Evolutionary conservation across 1,139 yeast genomes (phyloP).

Genomic region (Suhomyces taliae): DNA sequence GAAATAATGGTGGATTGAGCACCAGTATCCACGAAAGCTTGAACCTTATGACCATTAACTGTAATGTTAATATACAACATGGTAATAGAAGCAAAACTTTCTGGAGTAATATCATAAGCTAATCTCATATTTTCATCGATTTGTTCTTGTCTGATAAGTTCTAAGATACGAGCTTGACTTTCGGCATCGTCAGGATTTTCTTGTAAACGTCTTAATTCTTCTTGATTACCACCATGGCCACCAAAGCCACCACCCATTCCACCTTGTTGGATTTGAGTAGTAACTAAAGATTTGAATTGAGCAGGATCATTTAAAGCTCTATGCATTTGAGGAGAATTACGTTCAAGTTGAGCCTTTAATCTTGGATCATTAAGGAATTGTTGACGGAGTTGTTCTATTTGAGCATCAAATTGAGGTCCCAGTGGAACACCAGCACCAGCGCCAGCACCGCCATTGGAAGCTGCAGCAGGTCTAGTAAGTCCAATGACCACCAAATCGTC

Average conservation of each 20-base stretch:
- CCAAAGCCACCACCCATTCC: slow-evolving; percentile 1
- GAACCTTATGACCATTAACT: slow-evolving; percentile 76
- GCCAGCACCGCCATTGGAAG: slow-evolving; percentile 12
- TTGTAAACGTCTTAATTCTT: slow-evolving; percentile 52
- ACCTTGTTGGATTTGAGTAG: slow-evolving; percentile 24
- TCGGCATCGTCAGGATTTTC: slow-evolving; percentile 75
- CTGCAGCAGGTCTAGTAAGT: slow-evolving; percentile 15
- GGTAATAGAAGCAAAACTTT: slow-evolving; percentile 74
- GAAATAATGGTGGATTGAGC: slow-evolving; percentile 89
- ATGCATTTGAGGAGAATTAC: slow-evolving; percentile 44
- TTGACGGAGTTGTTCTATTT: slow-evolving; percentile 53
- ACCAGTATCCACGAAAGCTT: slow-evolving; percentile 95
- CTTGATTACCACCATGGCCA: slow-evolving; percentile 24
- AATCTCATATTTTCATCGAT: slow-evolving; percentile 74
- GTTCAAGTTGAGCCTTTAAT: slow-evolving; percentile 33
- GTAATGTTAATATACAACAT: slow-evolving; percentile 81
- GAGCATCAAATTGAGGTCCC: slow-evolving; percentile 18
- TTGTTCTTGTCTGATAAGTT: slow-evolving; percentile 67
- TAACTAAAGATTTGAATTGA: slow-evolving; percentile 49
- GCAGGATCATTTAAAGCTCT: slow-evolving; percentile 51
- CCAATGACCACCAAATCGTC: slow-evolving; percentile 55
- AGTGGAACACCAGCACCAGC: slow-evolving; percentile 14
- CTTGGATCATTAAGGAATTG: slow-evolving; percentile 45
- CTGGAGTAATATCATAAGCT: slow-evolving; percentile 89
- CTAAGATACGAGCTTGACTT: slow-evolving; percentile 65